Percentiles rank a stretch among this genome's conserved stretches.
Conservation (phyloP, 768 basidiomycete species). For the Suillus bovinus region DNA sequence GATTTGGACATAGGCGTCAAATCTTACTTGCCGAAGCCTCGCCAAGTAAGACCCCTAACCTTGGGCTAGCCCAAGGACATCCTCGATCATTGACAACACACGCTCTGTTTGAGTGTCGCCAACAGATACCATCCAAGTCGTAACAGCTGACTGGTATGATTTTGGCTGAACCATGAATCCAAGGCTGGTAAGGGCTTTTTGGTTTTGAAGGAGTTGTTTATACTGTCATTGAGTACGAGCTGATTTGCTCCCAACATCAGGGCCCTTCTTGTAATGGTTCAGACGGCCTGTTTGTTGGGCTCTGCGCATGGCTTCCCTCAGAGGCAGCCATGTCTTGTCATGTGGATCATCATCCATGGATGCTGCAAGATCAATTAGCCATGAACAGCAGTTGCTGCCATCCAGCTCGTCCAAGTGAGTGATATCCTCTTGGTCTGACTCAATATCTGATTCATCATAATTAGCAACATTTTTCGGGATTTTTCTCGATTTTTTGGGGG, state of each 20-base stretch:
- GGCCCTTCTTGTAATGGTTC: background rate
- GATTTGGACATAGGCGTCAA: no score
- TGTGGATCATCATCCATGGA: background rate
- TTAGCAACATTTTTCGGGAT: background rate
- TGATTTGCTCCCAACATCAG: background rate
- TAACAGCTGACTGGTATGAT: no score
- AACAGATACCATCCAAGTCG: no score
- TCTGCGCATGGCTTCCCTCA: background rate
- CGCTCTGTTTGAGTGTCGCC: no score
- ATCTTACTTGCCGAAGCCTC: no score
- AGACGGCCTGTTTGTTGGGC: background rate
- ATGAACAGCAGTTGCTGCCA: background rate
- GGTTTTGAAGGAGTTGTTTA: background rate
- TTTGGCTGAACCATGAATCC: background rate
- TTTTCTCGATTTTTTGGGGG: background rate
- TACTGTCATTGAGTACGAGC: background rate
- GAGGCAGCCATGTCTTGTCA: background rate
- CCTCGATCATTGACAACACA: no score
- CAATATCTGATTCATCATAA: no score
- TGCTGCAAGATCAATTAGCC: background rate
- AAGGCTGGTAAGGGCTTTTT: background rate
- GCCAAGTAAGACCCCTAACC: no score
- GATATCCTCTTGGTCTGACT: no score
- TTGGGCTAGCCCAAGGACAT: no score
- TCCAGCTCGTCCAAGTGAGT: background rate